A percentile compares a stretch with the other conserved stretches of the same genome.
Conservation (phyloP, 208 protist genomes). For the Trichomonas vaginalis region DNA sequence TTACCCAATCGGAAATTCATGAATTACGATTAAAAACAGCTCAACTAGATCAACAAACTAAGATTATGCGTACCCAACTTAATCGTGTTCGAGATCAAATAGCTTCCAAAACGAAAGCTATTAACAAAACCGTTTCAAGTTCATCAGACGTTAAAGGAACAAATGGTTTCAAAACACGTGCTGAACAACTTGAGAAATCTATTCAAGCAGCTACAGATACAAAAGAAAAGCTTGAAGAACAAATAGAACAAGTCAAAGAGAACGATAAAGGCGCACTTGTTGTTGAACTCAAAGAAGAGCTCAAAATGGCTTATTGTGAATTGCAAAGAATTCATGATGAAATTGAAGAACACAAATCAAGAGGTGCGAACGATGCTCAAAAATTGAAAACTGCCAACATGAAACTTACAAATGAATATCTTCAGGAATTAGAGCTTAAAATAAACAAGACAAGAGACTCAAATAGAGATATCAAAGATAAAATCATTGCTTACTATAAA, state of each 20-base stretch:
- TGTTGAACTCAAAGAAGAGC: not conserved
- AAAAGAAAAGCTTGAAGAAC: not conserved
- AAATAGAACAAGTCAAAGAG: not conserved
- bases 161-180: not conserved
- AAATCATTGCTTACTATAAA: not conserved
- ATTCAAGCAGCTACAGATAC: not conserved
- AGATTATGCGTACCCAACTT: not conserved
- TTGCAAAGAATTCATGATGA: not conserved
- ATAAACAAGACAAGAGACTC: not conserved
- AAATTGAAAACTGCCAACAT: not conserved
- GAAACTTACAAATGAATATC: not conserved
- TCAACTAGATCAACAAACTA: not conserved
- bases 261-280: not conserved
- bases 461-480: not conserved
- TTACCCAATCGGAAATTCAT: not conserved
- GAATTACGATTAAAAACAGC: not conserved
- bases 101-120: not conserved
- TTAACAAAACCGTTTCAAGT: not conserved
- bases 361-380: not conserved
- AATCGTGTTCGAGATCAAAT: not conserved
- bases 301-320: constrained; percentile 1
- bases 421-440: not conserved
- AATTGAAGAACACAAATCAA: not conserved
- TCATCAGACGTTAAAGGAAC: not conserved
- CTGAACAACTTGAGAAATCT: not conserved